phyloP scores from a whole-genome alignment of 192 early-diverging fungal species.

The Mortierella alpina region DNA sequence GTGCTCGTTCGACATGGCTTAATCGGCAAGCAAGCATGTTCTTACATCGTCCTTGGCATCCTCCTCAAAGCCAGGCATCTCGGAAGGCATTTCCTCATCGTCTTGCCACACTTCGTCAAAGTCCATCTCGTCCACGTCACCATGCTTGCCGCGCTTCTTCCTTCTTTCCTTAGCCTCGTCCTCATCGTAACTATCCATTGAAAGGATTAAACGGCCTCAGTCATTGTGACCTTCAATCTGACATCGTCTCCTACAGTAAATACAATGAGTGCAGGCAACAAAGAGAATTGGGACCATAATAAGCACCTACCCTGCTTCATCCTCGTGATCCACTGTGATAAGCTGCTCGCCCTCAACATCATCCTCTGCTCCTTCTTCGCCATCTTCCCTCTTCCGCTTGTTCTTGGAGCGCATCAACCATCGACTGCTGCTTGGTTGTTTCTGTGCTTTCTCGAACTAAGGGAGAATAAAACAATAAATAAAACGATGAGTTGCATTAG shows the following conservation, averaged over 20 bases:
- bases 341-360: conserved; percentile 46
- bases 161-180: conserved; percentile 49
- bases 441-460: conserved; percentile 56
- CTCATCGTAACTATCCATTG: conserved; percentile 32
- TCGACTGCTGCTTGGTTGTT: conserved; percentile 61
- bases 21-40: conserved; percentile 12
- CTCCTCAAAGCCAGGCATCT: conserved; percentile 76
- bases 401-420: conserved; percentile 63
- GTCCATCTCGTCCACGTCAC: conserved; percentile 77
- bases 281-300: background rate
- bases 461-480: background rate
- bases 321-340: conserved; percentile 65
- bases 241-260: conserved; percentile 37
- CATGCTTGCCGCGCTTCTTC: conserved; percentile 56
- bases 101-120: conserved; percentile 87
- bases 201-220: background rate
- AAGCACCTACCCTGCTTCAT: conserved; percentile 42
- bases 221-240: background rate
- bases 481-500: background rate
- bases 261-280: background rate
- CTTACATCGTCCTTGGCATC: conserved; percentile 68
- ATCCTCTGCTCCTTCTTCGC: conserved; percentile 56
- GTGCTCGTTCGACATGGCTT: conserved; percentile 47
- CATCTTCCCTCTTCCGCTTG: conserved; percentile 52
- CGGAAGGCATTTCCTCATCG: conserved; percentile 80